Conservation (phyloP, 306 rosid genomes). For the Delonix regia region DNA sequence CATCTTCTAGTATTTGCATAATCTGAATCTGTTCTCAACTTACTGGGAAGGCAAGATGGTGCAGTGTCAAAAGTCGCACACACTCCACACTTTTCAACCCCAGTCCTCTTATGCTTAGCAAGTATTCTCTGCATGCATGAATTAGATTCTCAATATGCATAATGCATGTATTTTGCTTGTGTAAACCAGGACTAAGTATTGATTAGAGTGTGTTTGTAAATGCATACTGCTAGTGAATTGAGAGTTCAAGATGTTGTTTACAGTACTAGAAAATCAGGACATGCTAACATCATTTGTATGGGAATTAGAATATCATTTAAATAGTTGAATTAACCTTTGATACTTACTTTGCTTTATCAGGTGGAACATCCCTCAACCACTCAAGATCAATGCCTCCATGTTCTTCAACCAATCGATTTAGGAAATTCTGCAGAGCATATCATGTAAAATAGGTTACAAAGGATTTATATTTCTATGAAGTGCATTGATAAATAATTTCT, state of each 20-base stretch:
- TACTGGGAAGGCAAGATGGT: slow-evolving; percentile 99
- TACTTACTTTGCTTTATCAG: slow-evolving; percentile 95
- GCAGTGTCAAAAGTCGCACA: slow-evolving; percentile 96
- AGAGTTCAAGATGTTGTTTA: slow-evolving; percentile 20
- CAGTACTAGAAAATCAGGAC: slow-evolving; percentile 13
- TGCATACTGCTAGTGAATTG: slow-evolving; percentile 21
- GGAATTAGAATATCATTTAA: slow-evolving; percentile 27
- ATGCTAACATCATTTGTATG: slow-evolving; percentile 25
- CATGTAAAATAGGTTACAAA: slow-evolving; percentile 38
- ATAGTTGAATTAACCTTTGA: slow-evolving; percentile 30
- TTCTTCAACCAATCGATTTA: slow-evolving; percentile 81
- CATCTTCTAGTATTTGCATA: slow-evolving; percentile 30
- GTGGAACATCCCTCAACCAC: slow-evolving; percentile 98
- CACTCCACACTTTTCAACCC: slow-evolving; percentile 99
- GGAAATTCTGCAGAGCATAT: slow-evolving; percentile 70
- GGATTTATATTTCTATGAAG: slow-evolving; percentile 27
- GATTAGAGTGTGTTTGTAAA: slow-evolving; percentile 11
- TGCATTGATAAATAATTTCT: slow-evolving; percentile 18
- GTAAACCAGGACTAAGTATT: slow-evolving; percentile 14
- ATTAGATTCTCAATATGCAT: slow-evolving; percentile 6
- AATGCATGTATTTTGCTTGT: slow-evolving; percentile 17
- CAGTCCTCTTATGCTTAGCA: slow-evolving; percentile 89
- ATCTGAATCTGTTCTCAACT: slow-evolving; percentile 48
- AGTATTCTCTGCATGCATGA: slow-evolving; percentile 75
- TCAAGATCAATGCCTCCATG: slow-evolving; percentile 88